Conservation (phyloP, 2,329 filamentous ascomycete species). For the Microcyclosporella mali region DNA sequence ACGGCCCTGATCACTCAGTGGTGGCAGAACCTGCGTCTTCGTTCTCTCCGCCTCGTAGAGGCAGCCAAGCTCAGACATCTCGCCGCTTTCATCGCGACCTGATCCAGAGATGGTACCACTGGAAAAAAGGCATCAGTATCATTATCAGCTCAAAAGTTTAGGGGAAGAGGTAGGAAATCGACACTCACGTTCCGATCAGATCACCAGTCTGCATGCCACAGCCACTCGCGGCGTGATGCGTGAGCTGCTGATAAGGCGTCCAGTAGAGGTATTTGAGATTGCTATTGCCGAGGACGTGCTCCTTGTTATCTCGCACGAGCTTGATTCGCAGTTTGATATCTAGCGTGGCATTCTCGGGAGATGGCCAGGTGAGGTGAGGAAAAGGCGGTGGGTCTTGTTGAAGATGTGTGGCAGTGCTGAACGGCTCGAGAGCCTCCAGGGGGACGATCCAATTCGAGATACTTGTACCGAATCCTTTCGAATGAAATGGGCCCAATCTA, state of each 20-base stretch:
- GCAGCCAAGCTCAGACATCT: constrained; percentile 36
- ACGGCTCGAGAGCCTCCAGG: constrained; percentile 49
- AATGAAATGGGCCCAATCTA: constrained; percentile 57
- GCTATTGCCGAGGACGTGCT: constrained; percentile 20
- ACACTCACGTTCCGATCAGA: constrained; percentile 39
- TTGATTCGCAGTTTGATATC: constrained; percentile 30
- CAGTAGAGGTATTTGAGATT: constrained; percentile 39
- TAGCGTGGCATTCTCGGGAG: constrained; percentile 20
- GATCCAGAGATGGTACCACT: constrained; percentile 41
- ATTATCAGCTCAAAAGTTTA: no score
- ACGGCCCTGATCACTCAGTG: constrained; percentile 20
- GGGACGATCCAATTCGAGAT: constrained; percentile 59
- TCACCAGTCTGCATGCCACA: constrained; percentile 40
- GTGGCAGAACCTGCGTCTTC: constrained; percentile 32
- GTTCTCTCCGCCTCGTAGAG: constrained; percentile 35
- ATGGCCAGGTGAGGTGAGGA: constrained; percentile 25
- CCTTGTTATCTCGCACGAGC: constrained; percentile 22
- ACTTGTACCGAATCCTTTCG: constrained; percentile 55
- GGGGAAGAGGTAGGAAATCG: no score
- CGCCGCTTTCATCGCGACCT: constrained; percentile 24
- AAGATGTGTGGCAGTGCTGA: constrained; percentile 23
- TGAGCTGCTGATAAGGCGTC: constrained; percentile 42
- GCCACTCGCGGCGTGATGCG: constrained; percentile 40
- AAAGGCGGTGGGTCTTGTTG: constrained; percentile 26
- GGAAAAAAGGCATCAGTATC: no score